phyloP scores from a whole-genome alignment of 2,329 filamentous ascomycete genomes.

The Bipolaris bicolor region DNA sequence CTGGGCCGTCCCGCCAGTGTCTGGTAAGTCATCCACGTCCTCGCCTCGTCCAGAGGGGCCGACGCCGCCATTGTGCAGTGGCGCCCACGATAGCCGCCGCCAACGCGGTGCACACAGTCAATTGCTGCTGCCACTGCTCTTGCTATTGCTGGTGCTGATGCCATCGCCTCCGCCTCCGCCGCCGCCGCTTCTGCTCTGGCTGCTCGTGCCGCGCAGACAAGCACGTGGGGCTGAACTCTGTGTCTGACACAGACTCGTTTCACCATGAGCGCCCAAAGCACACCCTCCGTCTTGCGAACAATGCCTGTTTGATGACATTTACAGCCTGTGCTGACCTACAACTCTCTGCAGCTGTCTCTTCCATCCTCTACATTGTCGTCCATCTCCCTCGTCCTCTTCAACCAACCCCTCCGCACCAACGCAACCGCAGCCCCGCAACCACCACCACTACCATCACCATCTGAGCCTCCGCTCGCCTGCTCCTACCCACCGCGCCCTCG shows the following conservation, averaged over 20 bases:
- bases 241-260: constrained; percentile 35
- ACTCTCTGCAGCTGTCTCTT: constrained; percentile 19
- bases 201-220: constrained; percentile 23
- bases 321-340: constrained; percentile 31
- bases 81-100: constrained; percentile 1
- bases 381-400: constrained; percentile 5
- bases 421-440: constrained; percentile 17
- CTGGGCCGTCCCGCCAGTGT: background rate
- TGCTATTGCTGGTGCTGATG: background rate
- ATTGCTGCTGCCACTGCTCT: background rate
- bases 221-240: constrained; percentile 34
- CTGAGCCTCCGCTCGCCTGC: constrained; percentile 23
- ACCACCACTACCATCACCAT: constrained; percentile 10
- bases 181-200: background rate
- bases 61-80: background rate
- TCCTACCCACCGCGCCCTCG: constrained; percentile 23
- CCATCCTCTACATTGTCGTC: constrained; percentile 4
- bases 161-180: background rate
- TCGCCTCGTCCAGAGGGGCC: background rate
- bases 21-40: constrained; percentile 16
- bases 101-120: constrained; percentile 5
- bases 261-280: constrained; percentile 33
- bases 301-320: constrained; percentile 18
- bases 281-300: constrained; percentile 27
- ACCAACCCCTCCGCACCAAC: background rate